Percentiles rank a stretch among this genome's conserved stretches.
Conservation (phyloP, 1,139 yeast species). For the Kodamaea arcana region DNA sequence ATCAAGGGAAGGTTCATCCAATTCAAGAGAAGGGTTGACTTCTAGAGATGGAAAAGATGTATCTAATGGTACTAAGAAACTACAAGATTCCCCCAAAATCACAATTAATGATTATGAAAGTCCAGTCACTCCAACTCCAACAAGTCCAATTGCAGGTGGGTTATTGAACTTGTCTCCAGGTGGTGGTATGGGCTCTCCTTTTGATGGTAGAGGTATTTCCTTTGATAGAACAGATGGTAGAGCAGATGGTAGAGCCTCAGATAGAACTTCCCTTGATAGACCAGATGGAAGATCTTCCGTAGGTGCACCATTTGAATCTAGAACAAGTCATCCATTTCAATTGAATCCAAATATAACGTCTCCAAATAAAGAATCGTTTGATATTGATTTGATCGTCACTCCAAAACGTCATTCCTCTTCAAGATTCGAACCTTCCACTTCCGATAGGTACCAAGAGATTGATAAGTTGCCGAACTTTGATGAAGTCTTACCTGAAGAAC, state of each 20-base stretch:
- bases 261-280: constrained; percentile 1
- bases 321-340: constrained; percentile 26
- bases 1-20: constrained; percentile 24
- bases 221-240: too few relatives aligned
- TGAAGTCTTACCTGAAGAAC: constrained; percentile 85
- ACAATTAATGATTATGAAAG: constrained; percentile 19
- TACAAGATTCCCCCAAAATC: constrained; percentile 26
- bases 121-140: constrained; percentile 32
- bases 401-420: constrained; percentile 95
- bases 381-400: constrained; percentile 48
- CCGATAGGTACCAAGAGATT: constrained; percentile 61
- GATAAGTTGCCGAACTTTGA: constrained; percentile 83
- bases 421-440: constrained; percentile 76
- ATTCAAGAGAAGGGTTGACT: neutral
- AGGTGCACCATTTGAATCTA: constrained; percentile 14
- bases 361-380: constrained; percentile 42
- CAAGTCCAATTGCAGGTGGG: constrained; percentile 20
- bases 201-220: neutral
- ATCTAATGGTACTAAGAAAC: too few relatives aligned
- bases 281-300: constrained; percentile 6
- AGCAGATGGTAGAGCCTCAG: constrained; percentile 3
- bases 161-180: constrained; percentile 2
- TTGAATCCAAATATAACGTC: constrained; percentile 40
- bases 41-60: neutral
- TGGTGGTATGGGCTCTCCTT: constrained; percentile 3